Evolutionary conservation across 1,139 yeast genomes (phyloP), one percentile per base, ranked within the genome.

Genomic region (Pichia sp.): DNA sequence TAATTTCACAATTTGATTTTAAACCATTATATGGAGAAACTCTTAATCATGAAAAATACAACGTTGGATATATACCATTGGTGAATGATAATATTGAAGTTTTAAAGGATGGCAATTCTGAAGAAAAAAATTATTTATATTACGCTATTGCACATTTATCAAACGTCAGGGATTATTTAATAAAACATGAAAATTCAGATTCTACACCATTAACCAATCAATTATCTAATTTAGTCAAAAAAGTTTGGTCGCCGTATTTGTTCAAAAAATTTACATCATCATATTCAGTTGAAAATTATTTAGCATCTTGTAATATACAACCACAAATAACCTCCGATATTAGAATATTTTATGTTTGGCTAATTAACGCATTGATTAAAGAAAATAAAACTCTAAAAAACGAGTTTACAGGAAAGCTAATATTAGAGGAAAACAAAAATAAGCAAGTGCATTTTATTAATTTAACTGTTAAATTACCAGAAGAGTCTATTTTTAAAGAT

Each of bases 251-350:
- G 6, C 67, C 73, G 1, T 63, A 65, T 37, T 66, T 84, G 25
- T 80, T 78, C 59, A 74, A 74, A 49, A 62, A 71, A 3, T 87
- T 82, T 57, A 69, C 83, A 2, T 79, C 92, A 0, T 83, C 89
- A 0, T 83, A 78, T 55, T 87, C 80, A 42, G 64, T 85, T 12
- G 60, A 82, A 41, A 80, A 78, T 51, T 65, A 63, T 45, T 62
- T 82, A 2, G 48, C 58, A 20, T 70, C 82, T 1, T 69, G 70
- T 40, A 72, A 63, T 12, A 55, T 54, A 10, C 68, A 68, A 39
- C 57, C 43, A 20, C 8, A 62, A 4, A 33, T 33, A 4, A 23
- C 12, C 12, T 12, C 27, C 7, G 36, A 33, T 24, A 24, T 33
- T n/a, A 76, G 78, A 35, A 64, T 63, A 23, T 76, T 84, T 49